Evolutionary conservation across 2,329 filamentous ascomycete species (phyloP).

Genomic region (Dactylella cylindrospora): DNA sequence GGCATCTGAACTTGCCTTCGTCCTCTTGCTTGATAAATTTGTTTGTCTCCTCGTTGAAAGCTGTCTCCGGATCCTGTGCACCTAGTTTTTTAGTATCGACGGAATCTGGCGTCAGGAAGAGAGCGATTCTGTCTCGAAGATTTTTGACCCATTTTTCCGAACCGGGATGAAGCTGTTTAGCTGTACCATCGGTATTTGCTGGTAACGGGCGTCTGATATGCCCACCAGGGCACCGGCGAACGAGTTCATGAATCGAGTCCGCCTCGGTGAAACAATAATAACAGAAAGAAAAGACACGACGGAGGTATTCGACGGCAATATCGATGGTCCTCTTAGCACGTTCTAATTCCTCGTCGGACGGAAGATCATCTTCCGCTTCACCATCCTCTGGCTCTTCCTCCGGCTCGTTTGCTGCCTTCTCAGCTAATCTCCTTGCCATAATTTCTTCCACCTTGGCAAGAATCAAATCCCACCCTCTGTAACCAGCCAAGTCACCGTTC

Average conservation of each 20-base stretch:
- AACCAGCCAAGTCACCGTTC: constrained; percentile 50
- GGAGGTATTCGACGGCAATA: constrained; percentile 91
- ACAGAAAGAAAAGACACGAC: constrained; percentile 96
- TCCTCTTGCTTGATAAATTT: constrained; percentile 97
- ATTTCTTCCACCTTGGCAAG: constrained; percentile 48
- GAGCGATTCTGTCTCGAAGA: constrained; percentile 92
- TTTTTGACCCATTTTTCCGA: constrained; percentile 99
- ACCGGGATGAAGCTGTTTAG: constrained; percentile 86
- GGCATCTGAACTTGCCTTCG: constrained; percentile 94
- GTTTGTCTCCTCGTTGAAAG: constrained; percentile 76
- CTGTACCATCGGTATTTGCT: constrained; percentile 69
- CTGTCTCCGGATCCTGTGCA: constrained; percentile 81
- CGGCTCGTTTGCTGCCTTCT: constrained; percentile 63
- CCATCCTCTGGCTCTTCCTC: constrained; percentile 78
- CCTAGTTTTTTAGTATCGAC: constrained; percentile 82
- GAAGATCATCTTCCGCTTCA: constrained; percentile 68
- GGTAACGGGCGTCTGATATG: constrained; percentile 77
- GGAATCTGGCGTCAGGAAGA: constrained; percentile 85
- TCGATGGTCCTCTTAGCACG: constrained; percentile 94
- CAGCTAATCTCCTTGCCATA: constrained; percentile 48
- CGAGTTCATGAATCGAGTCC: constrained; percentile 93
- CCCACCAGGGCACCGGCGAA: constrained; percentile 93
- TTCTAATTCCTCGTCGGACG: constrained; percentile 75
- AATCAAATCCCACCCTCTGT: constrained; percentile 54
- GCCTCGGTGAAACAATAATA: constrained; percentile 99